Conservation (phyloP, 805 yeast genomes). For the Metschnikowia noctiluminum region DNA sequence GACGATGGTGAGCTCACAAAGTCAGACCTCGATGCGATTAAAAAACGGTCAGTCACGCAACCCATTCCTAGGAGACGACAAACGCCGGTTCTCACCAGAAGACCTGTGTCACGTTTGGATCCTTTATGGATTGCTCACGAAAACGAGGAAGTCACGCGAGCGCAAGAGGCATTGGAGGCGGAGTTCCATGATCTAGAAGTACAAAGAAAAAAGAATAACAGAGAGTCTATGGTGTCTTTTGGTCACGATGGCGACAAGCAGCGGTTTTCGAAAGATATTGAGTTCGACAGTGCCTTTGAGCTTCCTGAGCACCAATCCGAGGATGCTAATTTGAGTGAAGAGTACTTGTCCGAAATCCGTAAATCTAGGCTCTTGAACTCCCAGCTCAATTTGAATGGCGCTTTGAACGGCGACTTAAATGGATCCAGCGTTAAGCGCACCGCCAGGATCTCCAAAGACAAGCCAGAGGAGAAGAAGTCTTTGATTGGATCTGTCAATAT, state of each 20-base stretch:
- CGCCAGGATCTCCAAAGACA: neutral
- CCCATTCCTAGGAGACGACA: conserved; percentile 32
- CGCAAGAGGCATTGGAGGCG: conserved; percentile 39
- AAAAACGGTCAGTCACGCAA: conserved; percentile 46
- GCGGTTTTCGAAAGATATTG: conserved; percentile 19
- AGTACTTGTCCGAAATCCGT: conserved; percentile 43
- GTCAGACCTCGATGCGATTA: conserved; percentile 43
- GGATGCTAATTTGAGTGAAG: conserved; percentile 37
- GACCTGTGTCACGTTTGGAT: conserved; percentile 56
- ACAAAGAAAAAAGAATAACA: conserved; percentile 16
- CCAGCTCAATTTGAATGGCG: conserved; percentile 30
- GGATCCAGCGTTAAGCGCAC: conserved; percentile 6
- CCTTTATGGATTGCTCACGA: conserved; percentile 54
- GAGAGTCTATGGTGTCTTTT: conserved; percentile 38
- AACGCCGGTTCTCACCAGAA: conserved; percentile 43
- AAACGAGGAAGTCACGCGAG: conserved; percentile 43
- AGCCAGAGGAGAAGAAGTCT: conserved; percentile 25
- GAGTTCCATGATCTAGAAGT: conserved; percentile 25
- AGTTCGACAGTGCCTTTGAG: conserved; percentile 22
- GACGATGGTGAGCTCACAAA: conserved; percentile 37
- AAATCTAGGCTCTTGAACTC: conserved; percentile 44
- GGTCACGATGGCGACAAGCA: conserved; percentile 19
- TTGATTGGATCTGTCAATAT: conserved; percentile 59
- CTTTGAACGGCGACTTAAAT: conserved; percentile 7
- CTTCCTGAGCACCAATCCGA: conserved; percentile 38